These are phyloP conservation scores for Orychophragmus violaceus DNA, from an alignment of 345 rosid species.

Conservation along the genomic window DNA sequence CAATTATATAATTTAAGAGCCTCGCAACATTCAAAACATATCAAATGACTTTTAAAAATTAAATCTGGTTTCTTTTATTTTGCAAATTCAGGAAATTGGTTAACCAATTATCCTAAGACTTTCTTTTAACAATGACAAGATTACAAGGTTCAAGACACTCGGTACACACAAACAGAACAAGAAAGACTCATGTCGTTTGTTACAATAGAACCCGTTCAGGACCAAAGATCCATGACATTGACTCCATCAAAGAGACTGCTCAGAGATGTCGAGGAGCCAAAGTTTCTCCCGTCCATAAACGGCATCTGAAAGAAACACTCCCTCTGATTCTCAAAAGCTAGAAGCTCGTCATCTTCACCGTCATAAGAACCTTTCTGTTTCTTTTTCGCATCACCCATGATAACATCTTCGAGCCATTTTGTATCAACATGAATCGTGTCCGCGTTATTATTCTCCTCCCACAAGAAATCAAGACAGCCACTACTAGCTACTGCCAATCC, in stretches of 20 bases:
- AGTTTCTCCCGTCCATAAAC: background rate
- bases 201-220: background rate
- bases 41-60: too few relatives aligned
- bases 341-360: slow-evolving; percentile 12
- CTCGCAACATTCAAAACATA: background rate
- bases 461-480: slow-evolving; percentile 10
- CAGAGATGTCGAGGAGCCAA: background rate
- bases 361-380: background rate
- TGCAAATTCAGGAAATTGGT: too few relatives aligned
- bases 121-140: too few relatives aligned
- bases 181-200: background rate
- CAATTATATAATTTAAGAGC: background rate
- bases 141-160: background rate
- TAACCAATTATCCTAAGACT: too few relatives aligned
- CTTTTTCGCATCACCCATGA: slow-evolving; percentile 1
- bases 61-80: too few relatives aligned
- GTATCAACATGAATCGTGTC: slow-evolving; percentile 15
- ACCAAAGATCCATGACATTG: slow-evolving; percentile 8
- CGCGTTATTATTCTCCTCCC: slow-evolving; percentile 9
- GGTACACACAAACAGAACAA: background rate
- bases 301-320: slow-evolving; percentile 24
- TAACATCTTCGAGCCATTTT: slow-evolving; percentile 22
- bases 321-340: slow-evolving; percentile 28
- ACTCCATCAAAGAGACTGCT: slow-evolving; percentile 14
- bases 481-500: background rate